phyloP scores from a whole-genome alignment of 176 grass and related monocot genomes.

The Puya raimondii region DNA sequence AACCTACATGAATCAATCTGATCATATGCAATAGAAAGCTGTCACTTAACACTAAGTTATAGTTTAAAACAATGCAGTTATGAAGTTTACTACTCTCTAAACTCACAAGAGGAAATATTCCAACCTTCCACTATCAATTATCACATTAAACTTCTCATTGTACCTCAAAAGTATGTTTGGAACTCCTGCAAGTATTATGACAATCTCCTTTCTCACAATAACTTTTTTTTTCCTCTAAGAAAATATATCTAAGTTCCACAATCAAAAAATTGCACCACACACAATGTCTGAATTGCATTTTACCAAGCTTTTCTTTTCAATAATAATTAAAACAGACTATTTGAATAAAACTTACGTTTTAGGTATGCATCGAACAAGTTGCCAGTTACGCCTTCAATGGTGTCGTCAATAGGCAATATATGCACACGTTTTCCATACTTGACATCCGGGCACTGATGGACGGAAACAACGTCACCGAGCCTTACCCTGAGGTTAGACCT shows the following conservation, averaged over 20 bases:
- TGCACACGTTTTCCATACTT: constrained; percentile 38
- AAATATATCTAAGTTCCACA: background rate
- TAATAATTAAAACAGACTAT: background rate
- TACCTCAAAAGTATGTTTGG: background rate
- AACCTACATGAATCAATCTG: too few relatives aligned
- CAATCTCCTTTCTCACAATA: background rate
- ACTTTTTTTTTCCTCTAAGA: background rate
- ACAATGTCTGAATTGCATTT: background rate
- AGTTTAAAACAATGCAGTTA: too few relatives aligned
- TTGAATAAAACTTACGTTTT: constrained; percentile 26
- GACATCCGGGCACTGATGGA: constrained; percentile 44
- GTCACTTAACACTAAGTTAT: too few relatives aligned
- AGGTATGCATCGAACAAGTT: constrained; percentile 54
- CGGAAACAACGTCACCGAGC: constrained; percentile 48
- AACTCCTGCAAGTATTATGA: background rate
- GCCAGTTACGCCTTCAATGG: constrained; percentile 37
- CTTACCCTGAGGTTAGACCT: constrained; percentile 48
- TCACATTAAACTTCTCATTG: background rate
- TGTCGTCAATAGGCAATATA: constrained; percentile 49
- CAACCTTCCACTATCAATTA: too few relatives aligned
- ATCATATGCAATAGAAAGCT: too few relatives aligned
- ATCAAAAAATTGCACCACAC: background rate
- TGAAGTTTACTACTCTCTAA: too few relatives aligned
- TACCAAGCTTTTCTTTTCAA: background rate
- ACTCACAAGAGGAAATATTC: too few relatives aligned